Evolutionary conservation across 768 basidiomycete genomes (phyloP).

Genomic region (Suillus americanus): DNA sequence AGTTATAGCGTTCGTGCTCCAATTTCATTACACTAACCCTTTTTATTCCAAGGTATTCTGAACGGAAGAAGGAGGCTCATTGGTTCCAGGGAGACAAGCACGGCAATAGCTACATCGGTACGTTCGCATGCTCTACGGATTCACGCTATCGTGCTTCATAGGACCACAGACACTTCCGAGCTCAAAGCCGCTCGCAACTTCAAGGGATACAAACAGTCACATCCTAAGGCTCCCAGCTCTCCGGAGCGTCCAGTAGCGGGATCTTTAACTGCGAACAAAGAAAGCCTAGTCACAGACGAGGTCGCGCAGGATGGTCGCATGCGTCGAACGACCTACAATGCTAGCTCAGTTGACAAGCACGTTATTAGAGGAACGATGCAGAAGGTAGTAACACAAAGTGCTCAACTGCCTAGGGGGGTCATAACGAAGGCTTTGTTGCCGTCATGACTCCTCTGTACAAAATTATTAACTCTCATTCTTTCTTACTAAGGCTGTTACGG

Average conservation of each 20-base stretch:
- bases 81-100: conserved; percentile 64
- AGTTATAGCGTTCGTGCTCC: conserved; percentile 19
- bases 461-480: conserved; percentile 16
- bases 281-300: conserved; percentile 38
- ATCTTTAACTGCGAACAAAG: conserved; percentile 32
- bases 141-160: conserved; percentile 3
- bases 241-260: conserved; percentile 27
- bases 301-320: conserved; percentile 40
- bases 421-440: conserved; percentile 17
- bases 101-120: conserved; percentile 57
- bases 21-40: neutral
- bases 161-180: conserved; percentile 21
- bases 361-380: conserved; percentile 56
- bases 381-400: conserved; percentile 42
- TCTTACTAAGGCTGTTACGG: conserved; percentile 1
- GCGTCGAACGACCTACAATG: conserved; percentile 38
- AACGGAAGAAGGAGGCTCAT: conserved; percentile 48
- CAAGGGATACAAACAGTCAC: conserved; percentile 10
- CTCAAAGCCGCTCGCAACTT: conserved; percentile 17
- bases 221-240: conserved; percentile 9
- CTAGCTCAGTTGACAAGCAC: conserved; percentile 45
- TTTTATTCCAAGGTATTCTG: conserved; percentile 49
- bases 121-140: conserved; percentile 17
- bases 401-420: conserved; percentile 12
- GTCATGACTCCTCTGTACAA: neutral